Percentiles rank a stretch among this genome's conserved stretches.
phyloP scores from a whole-genome alignment of 306 rosid species.

The Lagenaria siceraria region DNA sequence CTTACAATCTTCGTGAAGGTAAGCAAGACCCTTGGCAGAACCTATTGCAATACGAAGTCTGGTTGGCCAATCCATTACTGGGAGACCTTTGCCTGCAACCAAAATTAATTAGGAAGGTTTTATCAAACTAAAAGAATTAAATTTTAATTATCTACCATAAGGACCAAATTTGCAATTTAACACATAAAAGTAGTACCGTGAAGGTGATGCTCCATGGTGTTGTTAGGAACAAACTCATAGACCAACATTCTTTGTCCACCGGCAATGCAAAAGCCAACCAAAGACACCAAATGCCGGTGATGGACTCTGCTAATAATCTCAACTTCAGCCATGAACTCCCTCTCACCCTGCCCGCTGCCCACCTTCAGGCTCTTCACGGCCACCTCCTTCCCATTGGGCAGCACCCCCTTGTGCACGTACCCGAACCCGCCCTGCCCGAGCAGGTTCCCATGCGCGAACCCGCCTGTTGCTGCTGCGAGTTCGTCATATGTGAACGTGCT shows the following conservation, averaged over 20 bases:
- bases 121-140: no score
- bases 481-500: slow-evolving; percentile 75
- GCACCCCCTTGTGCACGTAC: slow-evolving; percentile 68
- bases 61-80: slow-evolving; percentile 64
- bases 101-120: neutral
- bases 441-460: slow-evolving; percentile 37
- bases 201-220: slow-evolving; percentile 10
- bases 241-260: slow-evolving; percentile 75
- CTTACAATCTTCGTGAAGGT: slow-evolving; percentile 91
- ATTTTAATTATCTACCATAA: no score
- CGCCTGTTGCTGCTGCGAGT: slow-evolving; percentile 50
- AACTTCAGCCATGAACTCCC: slow-evolving; percentile 80
- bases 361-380: slow-evolving; percentile 74
- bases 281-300: slow-evolving; percentile 73
- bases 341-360: slow-evolving; percentile 69
- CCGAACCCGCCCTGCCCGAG: slow-evolving; percentile 91
- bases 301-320: slow-evolving; percentile 82
- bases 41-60: slow-evolving; percentile 70
- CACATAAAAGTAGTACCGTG: neutral
- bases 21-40: slow-evolving; percentile 76
- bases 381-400: slow-evolving; percentile 63
- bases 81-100: slow-evolving; percentile 34
- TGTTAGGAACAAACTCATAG: slow-evolving; percentile 18
- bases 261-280: slow-evolving; percentile 63
- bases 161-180: neutral